Percentiles rank a stretch among this genome's conserved stretches.
phyloP scores from a whole-genome alignment of 2,329 filamentous ascomycete species.

The Fusarium neocosmosporiellum region DNA sequence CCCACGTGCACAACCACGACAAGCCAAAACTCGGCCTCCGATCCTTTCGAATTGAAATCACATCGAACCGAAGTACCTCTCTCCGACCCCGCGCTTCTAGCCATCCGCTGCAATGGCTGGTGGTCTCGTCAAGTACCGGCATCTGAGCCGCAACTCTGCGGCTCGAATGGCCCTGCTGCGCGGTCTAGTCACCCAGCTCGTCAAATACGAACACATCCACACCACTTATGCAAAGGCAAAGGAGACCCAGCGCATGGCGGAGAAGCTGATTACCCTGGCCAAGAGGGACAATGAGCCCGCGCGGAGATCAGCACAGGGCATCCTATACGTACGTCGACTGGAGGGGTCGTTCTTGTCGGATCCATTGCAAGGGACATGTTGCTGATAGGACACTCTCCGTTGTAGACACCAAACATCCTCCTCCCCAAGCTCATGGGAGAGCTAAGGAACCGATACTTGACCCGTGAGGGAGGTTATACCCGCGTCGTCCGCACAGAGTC shows the following conservation, averaged over 20 bases:
- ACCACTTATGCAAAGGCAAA: conserved; percentile 98
- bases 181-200: conserved; percentile 94
- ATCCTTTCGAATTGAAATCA: background rate
- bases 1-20: conserved; percentile 24
- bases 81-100: conserved; percentile 16
- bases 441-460: conserved; percentile 81
- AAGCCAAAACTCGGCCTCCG: background rate
- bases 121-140: conserved; percentile 86
- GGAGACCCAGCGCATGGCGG: conserved; percentile 91
- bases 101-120: conserved; percentile 75
- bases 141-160: conserved; percentile 85
- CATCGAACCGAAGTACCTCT: background rate
- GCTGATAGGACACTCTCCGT: conserved; percentile 14
- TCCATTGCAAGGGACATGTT: background rate
- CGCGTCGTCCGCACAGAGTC: conserved; percentile 93
- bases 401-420: conserved; percentile 73
- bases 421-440: conserved; percentile 90
- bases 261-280: conserved; percentile 92
- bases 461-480: conserved; percentile 91
- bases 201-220: conserved; percentile 91
- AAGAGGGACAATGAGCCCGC: conserved; percentile 93
- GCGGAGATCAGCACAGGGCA: conserved; percentile 77
- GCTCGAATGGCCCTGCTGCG: conserved; percentile 93
- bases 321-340: conserved; percentile 79
- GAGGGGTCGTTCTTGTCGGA: background rate